Evolutionary conservation across 805 yeast genomes (phyloP).

Genomic region (Candida piceae): DNA sequence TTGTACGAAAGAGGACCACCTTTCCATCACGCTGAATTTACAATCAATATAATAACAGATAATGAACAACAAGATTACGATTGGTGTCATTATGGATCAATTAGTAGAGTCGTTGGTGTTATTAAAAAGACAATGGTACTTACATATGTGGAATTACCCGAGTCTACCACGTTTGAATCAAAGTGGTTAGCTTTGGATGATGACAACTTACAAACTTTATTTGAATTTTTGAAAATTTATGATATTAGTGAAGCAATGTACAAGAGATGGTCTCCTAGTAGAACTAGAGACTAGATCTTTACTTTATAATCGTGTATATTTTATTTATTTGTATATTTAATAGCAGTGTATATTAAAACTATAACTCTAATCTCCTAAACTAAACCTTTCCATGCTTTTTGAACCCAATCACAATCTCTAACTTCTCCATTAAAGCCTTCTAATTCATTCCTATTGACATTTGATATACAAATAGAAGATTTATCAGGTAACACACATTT

Average conservation of each 20-base stretch:
- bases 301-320: not conserved
- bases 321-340: no score
- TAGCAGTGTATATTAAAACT: no score
- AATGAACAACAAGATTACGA: constrained; percentile 5
- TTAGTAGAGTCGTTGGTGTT: constrained; percentile 78
- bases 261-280: constrained; percentile 81
- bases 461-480: constrained; percentile 75
- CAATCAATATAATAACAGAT: constrained; percentile 38
- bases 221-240: constrained; percentile 37
- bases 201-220: constrained; percentile 9
- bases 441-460: constrained; percentile 43
- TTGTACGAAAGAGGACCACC: constrained; percentile 93
- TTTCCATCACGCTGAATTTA: constrained; percentile 88
- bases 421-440: constrained; percentile 38
- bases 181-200: constrained; percentile 13
- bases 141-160: constrained; percentile 58
- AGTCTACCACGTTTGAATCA: constrained; percentile 25
- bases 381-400: constrained; percentile 60
- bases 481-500: constrained; percentile 72
- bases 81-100: constrained; percentile 62
- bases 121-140: constrained; percentile 76
- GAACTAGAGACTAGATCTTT: constrained; percentile 61
- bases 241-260: constrained; percentile 62
- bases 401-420: constrained; percentile 85
- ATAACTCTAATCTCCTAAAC: no score